Conservation (phyloP, 1,139 yeast species). For the Zygosaccharomyces pseudobailii region DNA sequence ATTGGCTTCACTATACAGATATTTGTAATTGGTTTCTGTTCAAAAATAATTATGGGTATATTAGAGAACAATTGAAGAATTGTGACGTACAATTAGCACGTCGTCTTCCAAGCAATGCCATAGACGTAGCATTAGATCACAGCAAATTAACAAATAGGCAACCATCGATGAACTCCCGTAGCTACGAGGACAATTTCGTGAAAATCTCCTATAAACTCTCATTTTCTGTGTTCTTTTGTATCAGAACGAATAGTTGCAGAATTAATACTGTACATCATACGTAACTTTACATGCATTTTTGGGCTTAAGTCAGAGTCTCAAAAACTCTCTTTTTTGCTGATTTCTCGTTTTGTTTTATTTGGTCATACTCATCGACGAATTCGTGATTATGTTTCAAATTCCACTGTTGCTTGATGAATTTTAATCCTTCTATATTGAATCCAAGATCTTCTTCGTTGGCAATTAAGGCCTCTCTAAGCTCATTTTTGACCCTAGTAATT, state of each 20-base stretch:
- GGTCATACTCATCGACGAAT: slow-evolving; percentile 68
- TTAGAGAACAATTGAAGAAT: no score
- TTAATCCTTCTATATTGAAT: slow-evolving; percentile 81
- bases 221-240: no score
- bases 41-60: neutral
- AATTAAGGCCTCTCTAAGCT: slow-evolving; percentile 51
- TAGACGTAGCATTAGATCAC: no score
- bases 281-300: no score
- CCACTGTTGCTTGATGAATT: slow-evolving; percentile 74
- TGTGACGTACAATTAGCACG: no score
- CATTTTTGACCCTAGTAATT: slow-evolving; percentile 52
- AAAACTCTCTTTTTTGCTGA: slow-evolving; percentile 65
- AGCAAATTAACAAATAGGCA: no score
- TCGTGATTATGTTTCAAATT: slow-evolving; percentile 64
- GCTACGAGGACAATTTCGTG: no score
- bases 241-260: no score
- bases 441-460: slow-evolving; percentile 61
- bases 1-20: neutral
- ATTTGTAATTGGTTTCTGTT: neutral
- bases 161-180: no score
- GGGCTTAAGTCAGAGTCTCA: slow-evolving; percentile 29
- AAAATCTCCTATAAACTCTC: no score
- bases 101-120: no score
- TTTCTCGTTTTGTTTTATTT: slow-evolving; percentile 50
- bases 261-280: no score